Conservation (phyloP, 1,139 yeast species). For the Zygoascus sp. region DNA sequence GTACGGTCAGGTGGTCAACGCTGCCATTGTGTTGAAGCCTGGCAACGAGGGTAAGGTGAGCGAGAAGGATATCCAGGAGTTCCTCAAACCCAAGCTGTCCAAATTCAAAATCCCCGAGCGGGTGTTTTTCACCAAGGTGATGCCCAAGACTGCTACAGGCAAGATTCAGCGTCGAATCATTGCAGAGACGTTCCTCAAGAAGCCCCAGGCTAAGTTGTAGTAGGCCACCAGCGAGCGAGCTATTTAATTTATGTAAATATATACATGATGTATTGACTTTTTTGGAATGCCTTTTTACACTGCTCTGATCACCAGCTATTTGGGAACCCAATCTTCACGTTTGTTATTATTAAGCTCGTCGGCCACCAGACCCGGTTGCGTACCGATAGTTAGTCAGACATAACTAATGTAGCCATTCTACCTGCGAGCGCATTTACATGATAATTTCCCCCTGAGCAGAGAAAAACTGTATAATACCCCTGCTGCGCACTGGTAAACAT, state of each 20-base stretch:
- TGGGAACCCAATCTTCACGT: neutral
- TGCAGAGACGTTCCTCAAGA: constrained; percentile 39
- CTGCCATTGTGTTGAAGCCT: constrained; percentile 53
- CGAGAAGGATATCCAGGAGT: constrained; percentile 44
- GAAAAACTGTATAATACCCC: too few relatives aligned
- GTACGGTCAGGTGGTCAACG: constrained; percentile 64
- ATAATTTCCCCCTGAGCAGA: neutral
- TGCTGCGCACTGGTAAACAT: too few relatives aligned
- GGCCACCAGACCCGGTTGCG: too few relatives aligned
- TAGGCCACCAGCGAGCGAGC: neutral
- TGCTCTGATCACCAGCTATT: too few relatives aligned
- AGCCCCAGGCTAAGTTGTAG: constrained; percentile 19
- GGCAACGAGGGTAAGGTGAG: constrained; percentile 33
- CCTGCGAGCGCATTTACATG: neutral
- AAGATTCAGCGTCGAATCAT: constrained; percentile 61
- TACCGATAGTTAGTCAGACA: neutral
- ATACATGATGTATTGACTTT: too few relatives aligned
- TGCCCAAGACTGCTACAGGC: constrained; percentile 71
- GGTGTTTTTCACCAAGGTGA: constrained; percentile 52
- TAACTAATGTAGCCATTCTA: neutral
- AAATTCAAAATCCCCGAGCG: constrained; percentile 54
- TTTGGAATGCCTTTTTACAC: too few relatives aligned
- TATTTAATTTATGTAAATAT: neutral
- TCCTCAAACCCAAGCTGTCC: constrained; percentile 44
- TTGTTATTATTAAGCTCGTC: too few relatives aligned